Evolutionary conservation across 116 monocot species (phyloP), one percentile per base, ranked within the genome.

Genomic region (Papilionanthe hybrid): DNA sequence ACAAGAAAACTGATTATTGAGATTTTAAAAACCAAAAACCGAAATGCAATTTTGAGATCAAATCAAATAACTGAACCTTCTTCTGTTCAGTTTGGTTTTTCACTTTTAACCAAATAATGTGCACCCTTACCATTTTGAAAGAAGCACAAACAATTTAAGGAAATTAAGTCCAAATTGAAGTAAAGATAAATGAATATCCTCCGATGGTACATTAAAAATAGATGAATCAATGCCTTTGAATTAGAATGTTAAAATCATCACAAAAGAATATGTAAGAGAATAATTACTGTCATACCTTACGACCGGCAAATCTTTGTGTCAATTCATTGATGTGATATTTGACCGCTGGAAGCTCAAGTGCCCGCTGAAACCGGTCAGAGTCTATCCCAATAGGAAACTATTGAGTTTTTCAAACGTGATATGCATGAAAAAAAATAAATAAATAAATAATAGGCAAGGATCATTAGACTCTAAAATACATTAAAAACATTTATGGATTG

Each of bases 371-470:
- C 57, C 96, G 87, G 41, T 87, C 96, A 86, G 92, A 92, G 75
- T 96, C 94, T 81, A 96, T 94, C 72, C 94, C 96, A 79, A 94
- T 94, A 67, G 96, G 96, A 92, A 96, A 96, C 97, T 97, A 89
- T 73, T 9, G 71, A 65, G 29, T 30, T 69, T 68, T 73, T 20
- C 32, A 37, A 69, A 29, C 13, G 15, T 37, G 69, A 69, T 47
- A 30, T 75, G 60, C 43, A 12, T 22, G 2, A 7, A 55, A 42
- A 83, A 69, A 75, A 11, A 63, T 9, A 75, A 63, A n/a, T n/a
- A n/a, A 63, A 7, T 63, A 15, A 53, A 53, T 53, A 65, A 65
- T 65, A 27, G 65, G 37, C 18, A 69, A 30, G 0, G 25, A 58
- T 32, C 12, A 68, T 68, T 30, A 11, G 3, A 69, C 69, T 69